phyloP scores from a whole-genome alignment of 2,329 filamentous ascomycete genomes.

The Apiospora saccharicola region DNA sequence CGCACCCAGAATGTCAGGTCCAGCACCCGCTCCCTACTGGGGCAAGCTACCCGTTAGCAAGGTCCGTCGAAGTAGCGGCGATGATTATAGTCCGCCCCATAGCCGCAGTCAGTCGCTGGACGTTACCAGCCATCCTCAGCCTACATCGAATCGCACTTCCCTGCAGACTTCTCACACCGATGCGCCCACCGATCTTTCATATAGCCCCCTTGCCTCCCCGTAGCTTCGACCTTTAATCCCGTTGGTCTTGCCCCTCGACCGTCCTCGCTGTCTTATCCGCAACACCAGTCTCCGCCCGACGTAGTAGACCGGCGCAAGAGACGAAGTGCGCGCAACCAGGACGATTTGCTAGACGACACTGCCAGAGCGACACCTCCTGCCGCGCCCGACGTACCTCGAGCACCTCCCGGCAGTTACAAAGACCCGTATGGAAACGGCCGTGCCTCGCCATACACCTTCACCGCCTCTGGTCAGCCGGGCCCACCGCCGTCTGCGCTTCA shows the following conservation, averaged over 20 bases:
- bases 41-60: conserved; percentile 62
- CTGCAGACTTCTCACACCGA: conserved; percentile 64
- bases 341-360: conserved; percentile 47
- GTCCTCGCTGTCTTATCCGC: conserved; percentile 60
- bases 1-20: conserved; percentile 25
- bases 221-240: conserved; percentile 56
- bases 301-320: conserved; percentile 52
- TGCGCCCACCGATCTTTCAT: conserved; percentile 63
- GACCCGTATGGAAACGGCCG: conserved; percentile 53
- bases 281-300: conserved; percentile 51
- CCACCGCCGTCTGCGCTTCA: conserved; percentile 37
- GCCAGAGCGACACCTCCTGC: conserved; percentile 51
- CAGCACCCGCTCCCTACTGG: conserved; percentile 57
- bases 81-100: conserved; percentile 41
- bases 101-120: conserved; percentile 46
- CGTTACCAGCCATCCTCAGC: conserved; percentile 41
- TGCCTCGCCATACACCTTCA: conserved; percentile 40
- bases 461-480: conserved; percentile 41
- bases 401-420: conserved; percentile 65
- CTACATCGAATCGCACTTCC: conserved; percentile 60
- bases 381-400: conserved; percentile 68
- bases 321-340: conserved; percentile 51
- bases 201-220: conserved; percentile 64
- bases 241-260: conserved; percentile 66
- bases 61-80: conserved; percentile 47